Evolutionary conservation across 1,139 yeast species (phyloP).

Genomic region (Candida frijolesensis): DNA sequence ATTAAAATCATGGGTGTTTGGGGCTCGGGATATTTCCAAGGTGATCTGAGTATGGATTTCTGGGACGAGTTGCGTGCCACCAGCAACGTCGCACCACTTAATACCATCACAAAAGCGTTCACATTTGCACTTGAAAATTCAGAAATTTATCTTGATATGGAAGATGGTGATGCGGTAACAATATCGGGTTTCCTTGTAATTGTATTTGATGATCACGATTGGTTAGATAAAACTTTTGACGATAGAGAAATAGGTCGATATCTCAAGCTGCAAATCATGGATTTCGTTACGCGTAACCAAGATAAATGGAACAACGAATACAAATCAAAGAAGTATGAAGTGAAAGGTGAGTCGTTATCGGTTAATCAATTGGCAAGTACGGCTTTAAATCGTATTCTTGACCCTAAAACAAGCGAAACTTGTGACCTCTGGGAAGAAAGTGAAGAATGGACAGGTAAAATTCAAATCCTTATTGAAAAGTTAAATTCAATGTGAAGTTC

Average conservation of each 20-base stretch:
- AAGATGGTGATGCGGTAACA: constrained; percentile 12
- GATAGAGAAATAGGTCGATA: background rate
- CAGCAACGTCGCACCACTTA: constrained; percentile 7
- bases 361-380: background rate
- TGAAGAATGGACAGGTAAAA: constrained; percentile 8
- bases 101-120: constrained; percentile 8
- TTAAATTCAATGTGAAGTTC: background rate
- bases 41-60: constrained; percentile 17
- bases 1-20: constrained; percentile 11
- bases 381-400: constrained; percentile 6
- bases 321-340: background rate
- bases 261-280: constrained; percentile 7
- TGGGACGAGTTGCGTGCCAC: constrained; percentile 7
- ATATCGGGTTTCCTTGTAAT: constrained; percentile 12
- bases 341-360: background rate
- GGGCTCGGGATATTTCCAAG: constrained; percentile 18
- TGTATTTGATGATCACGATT: constrained; percentile 9
- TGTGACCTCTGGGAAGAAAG: constrained; percentile 15
- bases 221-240: background rate
- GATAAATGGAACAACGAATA: constrained; percentile 6
- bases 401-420: constrained; percentile 12
- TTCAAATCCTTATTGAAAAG: constrained; percentile 9
- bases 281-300: constrained; percentile 9
- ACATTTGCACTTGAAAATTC: background rate
- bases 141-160: constrained; percentile 14